Percentiles rank a stretch among this genome's conserved stretches.
These are phyloP conservation scores for Colletotrichum caudatum DNA, from an alignment of 2,329 filamentous ascomycete genomes.

Conservation along the genomic window DNA sequence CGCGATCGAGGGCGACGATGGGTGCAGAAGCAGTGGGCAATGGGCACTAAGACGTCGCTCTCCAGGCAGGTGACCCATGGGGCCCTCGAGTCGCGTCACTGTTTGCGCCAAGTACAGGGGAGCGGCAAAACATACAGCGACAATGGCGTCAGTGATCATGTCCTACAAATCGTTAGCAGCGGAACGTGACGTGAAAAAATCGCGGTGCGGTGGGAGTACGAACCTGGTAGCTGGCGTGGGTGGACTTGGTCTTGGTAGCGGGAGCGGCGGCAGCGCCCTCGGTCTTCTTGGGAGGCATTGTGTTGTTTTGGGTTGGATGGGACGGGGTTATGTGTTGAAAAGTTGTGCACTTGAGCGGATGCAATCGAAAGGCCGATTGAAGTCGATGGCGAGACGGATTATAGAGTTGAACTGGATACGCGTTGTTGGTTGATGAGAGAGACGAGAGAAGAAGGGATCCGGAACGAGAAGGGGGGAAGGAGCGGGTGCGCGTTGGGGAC, in stretches of 20 bases:
- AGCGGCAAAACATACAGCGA: slow-evolving; percentile 64
- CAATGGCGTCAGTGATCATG: slow-evolving; percentile 73
- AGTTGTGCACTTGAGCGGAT: slow-evolving; percentile 36
- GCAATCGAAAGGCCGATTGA: slow-evolving; percentile 42
- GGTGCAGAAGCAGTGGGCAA: neutral
- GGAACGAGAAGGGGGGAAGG: slow-evolving; percentile 55
- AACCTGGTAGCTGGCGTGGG: slow-evolving; percentile 71
- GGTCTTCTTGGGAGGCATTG: slow-evolving; percentile 72
- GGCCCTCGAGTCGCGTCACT: slow-evolving; percentile 34
- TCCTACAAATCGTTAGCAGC: slow-evolving; percentile 61
- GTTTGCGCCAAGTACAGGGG: slow-evolving; percentile 54
- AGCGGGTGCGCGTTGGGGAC: slow-evolving; percentile 62
- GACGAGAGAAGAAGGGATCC: slow-evolving; percentile 44
- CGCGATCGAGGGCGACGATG: slow-evolving; percentile 35
- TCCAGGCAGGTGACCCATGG: slow-evolving; percentile 15
- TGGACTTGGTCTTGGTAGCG: slow-evolving; percentile 52
- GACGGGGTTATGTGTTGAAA: slow-evolving; percentile 42
- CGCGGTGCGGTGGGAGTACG: slow-evolving; percentile 45
- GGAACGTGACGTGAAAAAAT: slow-evolving; percentile 41
- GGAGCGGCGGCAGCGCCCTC: slow-evolving; percentile 50
- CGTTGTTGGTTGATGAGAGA: slow-evolving; percentile 46
- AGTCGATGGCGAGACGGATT: slow-evolving; percentile 42
- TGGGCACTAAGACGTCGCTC: neutral
- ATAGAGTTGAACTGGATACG: slow-evolving; percentile 40
- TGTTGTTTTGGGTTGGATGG: slow-evolving; percentile 47